Percentiles rank a stretch among this genome's conserved stretches.
phyloP scores from a whole-genome alignment of 768 basidiomycete genomes.

The Suillus lakei region DNA sequence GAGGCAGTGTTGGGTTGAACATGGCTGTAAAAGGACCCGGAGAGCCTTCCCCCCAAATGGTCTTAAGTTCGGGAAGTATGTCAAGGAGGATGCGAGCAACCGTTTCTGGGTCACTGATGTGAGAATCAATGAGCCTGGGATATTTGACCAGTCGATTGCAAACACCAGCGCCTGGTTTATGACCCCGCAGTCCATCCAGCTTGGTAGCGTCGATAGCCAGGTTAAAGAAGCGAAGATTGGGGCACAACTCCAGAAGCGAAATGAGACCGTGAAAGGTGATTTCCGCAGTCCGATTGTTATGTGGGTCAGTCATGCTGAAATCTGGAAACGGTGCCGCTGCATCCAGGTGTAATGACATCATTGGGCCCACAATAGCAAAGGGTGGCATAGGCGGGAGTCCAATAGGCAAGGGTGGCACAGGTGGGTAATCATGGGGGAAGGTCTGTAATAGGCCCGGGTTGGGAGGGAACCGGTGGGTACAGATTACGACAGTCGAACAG shows the following conservation, averaged over 20 bases:
- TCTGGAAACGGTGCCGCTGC: background rate
- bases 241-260: conserved; percentile 1
- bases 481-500: background rate
- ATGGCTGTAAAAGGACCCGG: background rate
- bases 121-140: conserved; percentile 1
- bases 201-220: conserved; percentile 9
- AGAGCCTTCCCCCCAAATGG: background rate
- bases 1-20: background rate
- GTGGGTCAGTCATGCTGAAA: too few species aligned
- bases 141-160: conserved; percentile 9
- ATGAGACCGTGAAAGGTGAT: conserved; percentile 13
- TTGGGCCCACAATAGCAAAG: background rate
- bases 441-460: background rate
- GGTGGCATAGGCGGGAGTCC: background rate
- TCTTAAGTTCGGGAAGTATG: conserved; percentile 5
- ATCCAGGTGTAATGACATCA: background rate
- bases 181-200: background rate
- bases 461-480: background rate
- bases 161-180: conserved; percentile 8
- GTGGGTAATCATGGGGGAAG: background rate
- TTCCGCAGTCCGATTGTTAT: background rate
- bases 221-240: conserved; percentile 2
- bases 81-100: conserved; percentile 10
- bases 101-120: background rate
- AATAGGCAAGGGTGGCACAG: background rate